Percentiles rank a stretch among this genome's conserved stretches.
phyloP scores from a whole-genome alignment of 495 filamentous ascomycete genomes.

The Penicillium robsamsonii region DNA sequence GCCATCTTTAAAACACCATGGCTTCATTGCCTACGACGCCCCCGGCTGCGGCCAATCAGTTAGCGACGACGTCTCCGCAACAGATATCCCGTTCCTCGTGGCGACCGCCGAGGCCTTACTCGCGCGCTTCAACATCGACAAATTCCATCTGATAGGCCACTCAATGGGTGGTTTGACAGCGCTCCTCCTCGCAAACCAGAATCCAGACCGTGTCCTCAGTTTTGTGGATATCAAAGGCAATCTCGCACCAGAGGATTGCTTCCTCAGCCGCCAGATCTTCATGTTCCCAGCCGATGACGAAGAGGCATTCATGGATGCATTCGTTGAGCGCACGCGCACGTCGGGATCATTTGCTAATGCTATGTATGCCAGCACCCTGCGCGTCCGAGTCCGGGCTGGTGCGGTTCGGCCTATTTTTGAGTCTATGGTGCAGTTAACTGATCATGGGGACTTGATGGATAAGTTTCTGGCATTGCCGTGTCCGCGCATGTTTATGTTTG shows the following conservation, averaged over 20 bases:
- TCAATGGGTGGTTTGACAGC: slow-evolving; percentile 33
- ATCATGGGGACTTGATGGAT: slow-evolving; percentile 22
- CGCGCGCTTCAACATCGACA: slow-evolving; percentile 19
- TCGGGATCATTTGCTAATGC: slow-evolving; percentile 17
- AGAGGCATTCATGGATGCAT: slow-evolving; percentile 25
- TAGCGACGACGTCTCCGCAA: slow-evolving; percentile 22
- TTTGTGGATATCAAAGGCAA: slow-evolving; percentile 36
- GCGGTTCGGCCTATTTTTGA: slow-evolving; percentile 27
- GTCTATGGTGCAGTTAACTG: slow-evolving; percentile 30
- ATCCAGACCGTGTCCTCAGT: slow-evolving; percentile 23
- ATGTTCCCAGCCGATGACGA: slow-evolving; percentile 20
- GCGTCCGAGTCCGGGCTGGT: slow-evolving; percentile 17
- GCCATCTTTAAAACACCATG: slow-evolving; percentile 18
- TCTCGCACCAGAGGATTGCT: slow-evolving; percentile 33
- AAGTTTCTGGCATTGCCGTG: slow-evolving; percentile 23
- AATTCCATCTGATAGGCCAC: slow-evolving; percentile 30
- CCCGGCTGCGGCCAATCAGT: slow-evolving; percentile 27
- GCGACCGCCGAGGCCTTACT: slow-evolving; percentile 24
- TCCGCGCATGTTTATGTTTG: slow-evolving; percentile 33
- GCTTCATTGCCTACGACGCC: slow-evolving; percentile 29
- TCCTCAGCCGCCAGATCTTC: slow-evolving; percentile 32
- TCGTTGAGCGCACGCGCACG: slow-evolving; percentile 22
- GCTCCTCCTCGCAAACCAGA: slow-evolving; percentile 19
- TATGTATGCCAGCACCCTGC: slow-evolving; percentile 28
- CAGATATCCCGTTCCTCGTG: slow-evolving; percentile 32